Conservation (phyloP, 768 basidiomycete genomes). For the Amanita pseudoporphyria region DNA sequence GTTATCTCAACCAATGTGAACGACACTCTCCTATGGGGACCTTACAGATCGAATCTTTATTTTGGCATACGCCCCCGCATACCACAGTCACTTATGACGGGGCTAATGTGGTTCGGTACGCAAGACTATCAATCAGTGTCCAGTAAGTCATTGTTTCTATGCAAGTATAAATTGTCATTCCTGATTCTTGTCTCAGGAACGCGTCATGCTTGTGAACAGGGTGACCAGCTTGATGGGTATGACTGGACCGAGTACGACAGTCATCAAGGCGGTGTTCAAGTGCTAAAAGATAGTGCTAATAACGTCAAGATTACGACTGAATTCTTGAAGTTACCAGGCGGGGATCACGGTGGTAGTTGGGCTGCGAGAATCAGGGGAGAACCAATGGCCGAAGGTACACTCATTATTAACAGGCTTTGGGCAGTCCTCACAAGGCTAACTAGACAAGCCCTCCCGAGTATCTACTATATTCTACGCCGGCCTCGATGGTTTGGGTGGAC, state of each 20-base stretch:
- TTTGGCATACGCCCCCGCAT: slow-evolving; percentile 82
- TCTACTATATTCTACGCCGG: slow-evolving; percentile 85
- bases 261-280: slow-evolving; percentile 77
- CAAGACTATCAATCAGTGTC: slow-evolving; percentile 68
- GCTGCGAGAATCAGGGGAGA: slow-evolving; percentile 75
- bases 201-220: slow-evolving; percentile 86
- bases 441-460: slow-evolving; percentile 46
- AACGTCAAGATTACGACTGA: slow-evolving; percentile 82
- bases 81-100: slow-evolving; percentile 87
- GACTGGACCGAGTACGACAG: slow-evolving; percentile 86
- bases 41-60: slow-evolving; percentile 90
- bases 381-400: slow-evolving; percentile 59
- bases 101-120: slow-evolving; percentile 90
- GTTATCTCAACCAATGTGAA: slow-evolving; percentile 32
- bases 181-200: slow-evolving; percentile 34
- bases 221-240: slow-evolving; percentile 71
- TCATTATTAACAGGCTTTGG: not conserved
- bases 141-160: slow-evolving; percentile 31
- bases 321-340: slow-evolving; percentile 79
- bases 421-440: too few species aligned
- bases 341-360: slow-evolving; percentile 82
- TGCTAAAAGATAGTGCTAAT: slow-evolving; percentile 71
- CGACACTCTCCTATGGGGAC: slow-evolving; percentile 67
- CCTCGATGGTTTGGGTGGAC: slow-evolving; percentile 74
- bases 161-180: slow-evolving; percentile 3